phyloP scores from a whole-genome alignment of 495 filamentous ascomycete genomes.

The Xylaria cubensis region DNA sequence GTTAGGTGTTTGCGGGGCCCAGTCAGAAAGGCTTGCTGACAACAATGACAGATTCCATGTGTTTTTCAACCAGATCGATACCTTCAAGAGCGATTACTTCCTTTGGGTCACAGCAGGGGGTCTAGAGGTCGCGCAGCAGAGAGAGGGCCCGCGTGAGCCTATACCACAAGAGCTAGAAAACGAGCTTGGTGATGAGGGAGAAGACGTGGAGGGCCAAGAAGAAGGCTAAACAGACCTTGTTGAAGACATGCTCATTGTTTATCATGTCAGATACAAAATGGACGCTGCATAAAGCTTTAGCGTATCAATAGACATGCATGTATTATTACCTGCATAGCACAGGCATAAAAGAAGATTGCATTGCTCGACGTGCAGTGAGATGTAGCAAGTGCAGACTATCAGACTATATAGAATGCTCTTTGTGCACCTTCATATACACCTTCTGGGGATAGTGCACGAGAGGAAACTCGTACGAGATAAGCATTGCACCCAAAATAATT shows the following conservation, averaged over 20 bases:
- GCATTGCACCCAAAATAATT: not conserved
- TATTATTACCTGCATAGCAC: not conserved
- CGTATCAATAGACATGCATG: not conserved
- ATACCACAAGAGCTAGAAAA: conserved; percentile 39
- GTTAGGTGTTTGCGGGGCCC: no score
- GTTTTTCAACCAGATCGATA: conserved; percentile 87
- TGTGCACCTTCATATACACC: not conserved
- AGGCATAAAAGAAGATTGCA: not conserved
- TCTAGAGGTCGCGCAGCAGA: conserved; percentile 57
- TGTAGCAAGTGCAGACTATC: not conserved
- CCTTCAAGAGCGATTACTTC: conserved; percentile 74
- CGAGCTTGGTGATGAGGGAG: conserved; percentile 41
- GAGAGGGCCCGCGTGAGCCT: conserved; percentile 24
- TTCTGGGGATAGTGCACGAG: not conserved
- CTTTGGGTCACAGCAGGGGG: conserved; percentile 76
- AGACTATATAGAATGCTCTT: not conserved
- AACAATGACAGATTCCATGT: conserved; percentile 64
- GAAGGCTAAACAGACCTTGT: conserved; percentile 22
- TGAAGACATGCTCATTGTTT: not conserved
- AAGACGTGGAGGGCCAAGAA: conserved; percentile 36
- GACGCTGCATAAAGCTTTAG: not conserved
- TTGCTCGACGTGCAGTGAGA: not conserved
- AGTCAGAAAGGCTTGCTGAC: conserved; percentile 12
- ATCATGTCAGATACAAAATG: not conserved
- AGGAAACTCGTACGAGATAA: not conserved